Percentiles rank a stretch among this genome's conserved stretches.
Evolutionary conservation across 2,329 filamentous ascomycete species (phyloP).

Genomic region (Paracoccidioides lutzii): DNA sequence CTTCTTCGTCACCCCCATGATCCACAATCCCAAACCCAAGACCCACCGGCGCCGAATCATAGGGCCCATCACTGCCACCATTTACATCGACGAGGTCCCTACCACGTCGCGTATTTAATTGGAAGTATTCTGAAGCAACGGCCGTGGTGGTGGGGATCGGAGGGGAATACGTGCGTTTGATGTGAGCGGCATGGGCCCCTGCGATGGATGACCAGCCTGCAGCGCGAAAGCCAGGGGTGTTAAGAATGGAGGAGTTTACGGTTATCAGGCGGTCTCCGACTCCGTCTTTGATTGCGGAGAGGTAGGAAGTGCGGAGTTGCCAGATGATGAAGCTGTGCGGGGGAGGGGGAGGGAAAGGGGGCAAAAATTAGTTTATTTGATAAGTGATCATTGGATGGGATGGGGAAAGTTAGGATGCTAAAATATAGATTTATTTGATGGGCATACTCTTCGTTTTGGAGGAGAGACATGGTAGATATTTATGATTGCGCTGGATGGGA

Average conservation of each 20-base stretch:
- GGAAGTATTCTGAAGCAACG: slow-evolving; percentile 50
- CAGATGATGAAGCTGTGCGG: slow-evolving; percentile 48
- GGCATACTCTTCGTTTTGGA: slow-evolving; percentile 41
- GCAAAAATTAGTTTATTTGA: background rate
- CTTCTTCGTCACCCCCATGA: slow-evolving; percentile 48
- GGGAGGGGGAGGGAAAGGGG: slow-evolving; percentile 1
- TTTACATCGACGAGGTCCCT: slow-evolving; percentile 7
- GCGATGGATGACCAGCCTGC: slow-evolving; percentile 44
- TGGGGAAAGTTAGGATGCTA: background rate
- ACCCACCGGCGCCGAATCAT: slow-evolving; percentile 11
- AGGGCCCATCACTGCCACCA: slow-evolving; percentile 19
- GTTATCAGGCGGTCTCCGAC: slow-evolving; percentile 54
- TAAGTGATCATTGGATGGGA: background rate
- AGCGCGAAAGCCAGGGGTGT: slow-evolving; percentile 51
- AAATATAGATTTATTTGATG: too few species aligned
- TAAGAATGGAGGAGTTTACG: slow-evolving; percentile 49
- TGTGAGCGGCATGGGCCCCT: slow-evolving; percentile 37
- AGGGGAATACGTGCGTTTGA: slow-evolving; percentile 53
- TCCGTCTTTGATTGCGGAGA: slow-evolving; percentile 51
- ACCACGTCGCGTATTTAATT: slow-evolving; percentile 29
- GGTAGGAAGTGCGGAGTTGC: slow-evolving; percentile 52
- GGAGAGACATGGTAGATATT: slow-evolving; percentile 31
- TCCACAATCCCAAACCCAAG: slow-evolving; percentile 23
- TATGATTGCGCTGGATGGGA: background rate
- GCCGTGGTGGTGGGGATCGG: slow-evolving; percentile 48